Conservation (phyloP, 140 eudicot genomes). For the Bidens hawaiensis region DNA sequence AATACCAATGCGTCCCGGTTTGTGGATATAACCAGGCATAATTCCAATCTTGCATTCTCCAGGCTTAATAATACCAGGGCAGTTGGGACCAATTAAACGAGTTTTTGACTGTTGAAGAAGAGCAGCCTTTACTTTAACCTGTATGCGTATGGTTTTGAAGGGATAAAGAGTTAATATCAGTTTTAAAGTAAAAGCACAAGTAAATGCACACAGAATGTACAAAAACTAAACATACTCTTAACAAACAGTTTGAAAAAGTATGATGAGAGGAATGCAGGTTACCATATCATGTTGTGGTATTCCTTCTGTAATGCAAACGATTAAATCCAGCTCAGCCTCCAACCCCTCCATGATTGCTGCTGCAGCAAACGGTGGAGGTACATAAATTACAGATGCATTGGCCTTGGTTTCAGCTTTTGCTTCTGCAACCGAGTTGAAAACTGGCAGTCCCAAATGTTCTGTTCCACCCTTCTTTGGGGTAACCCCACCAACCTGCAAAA, state of each 20-base stretch:
- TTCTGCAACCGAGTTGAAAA: conserved; percentile 90
- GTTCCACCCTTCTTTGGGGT: conserved; percentile 97
- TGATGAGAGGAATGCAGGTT: conserved; percentile 9
- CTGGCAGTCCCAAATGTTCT: conserved; percentile 97
- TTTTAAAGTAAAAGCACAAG: not conserved
- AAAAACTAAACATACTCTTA: not conserved
- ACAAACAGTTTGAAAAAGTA: not conserved
- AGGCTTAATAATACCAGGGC: conserved; percentile 98
- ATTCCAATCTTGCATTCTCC: conserved; percentile 99
- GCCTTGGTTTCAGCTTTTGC: conserved; percentile 98
- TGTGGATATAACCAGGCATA: conserved; percentile 99
- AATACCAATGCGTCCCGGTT: conserved; percentile 97
- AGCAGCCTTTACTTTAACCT: conserved; percentile 97
- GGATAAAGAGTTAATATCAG: not conserved
- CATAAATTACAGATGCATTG: conserved; percentile 93
- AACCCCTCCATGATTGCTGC: conserved; percentile 95
- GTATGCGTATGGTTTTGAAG: not conserved
- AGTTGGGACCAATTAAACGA: conserved; percentile 91
- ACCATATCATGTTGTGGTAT: conserved; percentile 99
- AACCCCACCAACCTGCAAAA: conserved; percentile 89
- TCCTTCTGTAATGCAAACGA: conserved; percentile 98
- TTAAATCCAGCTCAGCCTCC: conserved; percentile 88
- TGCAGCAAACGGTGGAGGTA: conserved; percentile 98
- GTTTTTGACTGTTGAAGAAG: conserved; percentile 84
- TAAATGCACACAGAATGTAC: not conserved